A percentile compares a stretch with the other conserved stretches of the same genome.
Conservation (phyloP, 345 rosid species). For the Lumnitzera racemosa region DNA sequence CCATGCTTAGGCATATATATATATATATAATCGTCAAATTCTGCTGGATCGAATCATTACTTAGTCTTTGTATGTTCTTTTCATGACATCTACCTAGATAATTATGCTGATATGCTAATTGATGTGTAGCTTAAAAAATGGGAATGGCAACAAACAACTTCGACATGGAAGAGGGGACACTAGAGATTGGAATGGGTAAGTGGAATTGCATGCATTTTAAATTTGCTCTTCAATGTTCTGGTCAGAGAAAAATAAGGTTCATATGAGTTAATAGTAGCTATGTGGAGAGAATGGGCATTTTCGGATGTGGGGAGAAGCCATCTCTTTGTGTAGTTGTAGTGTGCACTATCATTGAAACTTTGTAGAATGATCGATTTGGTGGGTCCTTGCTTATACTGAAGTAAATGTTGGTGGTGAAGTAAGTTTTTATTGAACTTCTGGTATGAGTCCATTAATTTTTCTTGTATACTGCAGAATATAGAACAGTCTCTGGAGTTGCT, state of each 20-base stretch:
- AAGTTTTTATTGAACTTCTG: slow-evolving; percentile 5
- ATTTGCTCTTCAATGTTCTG: neutral
- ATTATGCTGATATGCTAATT: neutral
- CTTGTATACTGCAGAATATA: slow-evolving; percentile 49
- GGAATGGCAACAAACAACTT: slow-evolving; percentile 43
- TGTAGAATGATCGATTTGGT: no score
- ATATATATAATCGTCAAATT: no score
- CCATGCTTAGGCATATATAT: no score
- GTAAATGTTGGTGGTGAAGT: no score
- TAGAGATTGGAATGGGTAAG: slow-evolving; percentile 92
- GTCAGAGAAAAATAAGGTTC: neutral
- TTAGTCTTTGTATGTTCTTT: neutral
- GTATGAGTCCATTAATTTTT: neutral
- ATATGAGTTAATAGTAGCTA: neutral
- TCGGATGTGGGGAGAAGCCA: no score
- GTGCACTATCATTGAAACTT: no score
- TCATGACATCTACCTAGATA: neutral
- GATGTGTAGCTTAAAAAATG: slow-evolving; percentile 30
- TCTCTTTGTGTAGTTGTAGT: no score
- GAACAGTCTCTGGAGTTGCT: slow-evolving; percentile 97
- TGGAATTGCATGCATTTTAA: neutral
- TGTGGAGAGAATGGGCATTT: no score
- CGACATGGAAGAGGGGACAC: slow-evolving; percentile 61
- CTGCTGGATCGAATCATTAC: neutral
- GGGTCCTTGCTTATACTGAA: no score